These are phyloP conservation scores for Tricharina praecox DNA, from an alignment of 495 filamentous ascomycete species.

Conservation along the genomic window DNA sequence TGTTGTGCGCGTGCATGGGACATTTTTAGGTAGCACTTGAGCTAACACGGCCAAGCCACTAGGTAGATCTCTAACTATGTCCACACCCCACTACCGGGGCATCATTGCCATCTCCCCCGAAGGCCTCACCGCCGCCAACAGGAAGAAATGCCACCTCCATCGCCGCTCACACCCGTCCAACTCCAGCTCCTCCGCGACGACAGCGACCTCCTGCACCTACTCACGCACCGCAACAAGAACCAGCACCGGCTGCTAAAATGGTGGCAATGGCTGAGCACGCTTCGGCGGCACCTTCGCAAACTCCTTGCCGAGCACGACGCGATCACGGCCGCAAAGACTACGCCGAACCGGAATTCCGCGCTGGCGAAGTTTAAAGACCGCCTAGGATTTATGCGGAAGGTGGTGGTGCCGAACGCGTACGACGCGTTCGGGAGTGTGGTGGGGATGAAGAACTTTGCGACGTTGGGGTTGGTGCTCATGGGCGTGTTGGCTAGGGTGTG, in stretches of 20 bases:
- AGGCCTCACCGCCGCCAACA: no score
- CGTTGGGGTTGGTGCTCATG: slow-evolving; percentile 61
- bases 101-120: no score
- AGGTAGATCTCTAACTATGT: no score
- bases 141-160: not conserved
- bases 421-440: slow-evolving; percentile 50
- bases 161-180: not conserved
- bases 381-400: slow-evolving; percentile 15
- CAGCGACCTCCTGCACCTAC: slow-evolving; percentile 38
- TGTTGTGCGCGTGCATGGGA: not conserved
- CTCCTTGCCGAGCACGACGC: slow-evolving; percentile 29
- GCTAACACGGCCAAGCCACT: no score
- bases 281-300: slow-evolving; percentile 44
- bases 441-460: slow-evolving; percentile 55
- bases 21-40: no score
- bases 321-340: slow-evolving; percentile 2
- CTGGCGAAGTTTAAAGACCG: slow-evolving; percentile 17
- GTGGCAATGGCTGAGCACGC: slow-evolving; percentile 52
- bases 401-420: slow-evolving; percentile 18
- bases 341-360: slow-evolving; percentile 5
- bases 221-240: slow-evolving; percentile 67
- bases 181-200: slow-evolving; percentile 13
- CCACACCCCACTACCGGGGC: no score
- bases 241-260: slow-evolving; percentile 56
- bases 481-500: slow-evolving; percentile 45